Conservation (phyloP, 176 grass and related monocot genomes). For the Eremochloa ophiuroides region DNA sequence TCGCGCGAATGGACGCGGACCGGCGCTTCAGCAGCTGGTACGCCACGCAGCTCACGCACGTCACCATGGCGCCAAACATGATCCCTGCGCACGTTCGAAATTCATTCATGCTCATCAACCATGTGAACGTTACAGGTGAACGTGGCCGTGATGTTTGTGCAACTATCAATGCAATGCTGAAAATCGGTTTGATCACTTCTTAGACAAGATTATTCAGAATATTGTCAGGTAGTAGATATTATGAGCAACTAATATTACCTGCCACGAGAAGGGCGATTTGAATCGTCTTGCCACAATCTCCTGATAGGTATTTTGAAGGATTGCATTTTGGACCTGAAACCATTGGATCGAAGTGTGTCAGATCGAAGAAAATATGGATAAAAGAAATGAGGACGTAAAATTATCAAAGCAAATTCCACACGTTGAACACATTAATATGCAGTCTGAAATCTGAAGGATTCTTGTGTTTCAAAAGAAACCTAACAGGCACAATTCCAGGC, state of each 20-base stretch:
- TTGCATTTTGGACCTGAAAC: constrained; percentile 19
- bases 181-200: not conserved
- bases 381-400: not conserved
- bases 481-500: not conserved
- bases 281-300: constrained; percentile 21
- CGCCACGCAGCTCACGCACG: constrained; percentile 4
- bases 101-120: not conserved
- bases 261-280: constrained; percentile 30
- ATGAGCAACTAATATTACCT: constrained; percentile 26
- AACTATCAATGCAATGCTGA: not conserved
- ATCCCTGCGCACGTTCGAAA: constrained; percentile 19
- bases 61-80: constrained; percentile 41
- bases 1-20: constrained; percentile 14
- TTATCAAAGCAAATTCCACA: not conserved
- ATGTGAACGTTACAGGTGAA: too few relatives aligned
- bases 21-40: constrained; percentile 35
- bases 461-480: not conserved
- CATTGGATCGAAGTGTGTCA: not conserved
- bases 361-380: not conserved
- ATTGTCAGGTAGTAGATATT: not conserved
- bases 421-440: not conserved
- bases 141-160: not conserved
- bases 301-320: constrained; percentile 20
- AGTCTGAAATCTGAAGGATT: not conserved
- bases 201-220: not conserved